phyloP scores from a whole-genome alignment of 1,139 yeast species.

The Suhomyces bokatorum region DNA sequence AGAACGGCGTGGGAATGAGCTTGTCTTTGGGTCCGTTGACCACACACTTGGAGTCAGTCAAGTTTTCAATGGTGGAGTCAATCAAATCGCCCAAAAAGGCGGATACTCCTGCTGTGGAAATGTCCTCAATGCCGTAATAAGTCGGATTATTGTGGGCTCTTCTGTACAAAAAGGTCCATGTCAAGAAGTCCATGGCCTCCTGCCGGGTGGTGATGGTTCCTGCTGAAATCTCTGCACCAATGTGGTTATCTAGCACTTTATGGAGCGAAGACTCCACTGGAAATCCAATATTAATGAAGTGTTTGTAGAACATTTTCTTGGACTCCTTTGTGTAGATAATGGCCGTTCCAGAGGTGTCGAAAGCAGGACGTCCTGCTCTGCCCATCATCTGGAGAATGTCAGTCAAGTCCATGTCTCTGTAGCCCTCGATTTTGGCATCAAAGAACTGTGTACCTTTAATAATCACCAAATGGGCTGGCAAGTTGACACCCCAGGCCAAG shows the following conservation, averaged over 20 bases:
- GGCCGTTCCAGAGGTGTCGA: constrained; percentile 92
- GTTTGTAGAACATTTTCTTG: constrained; percentile 89
- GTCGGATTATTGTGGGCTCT: constrained; percentile 96
- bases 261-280: constrained; percentile 97
- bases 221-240: constrained; percentile 93
- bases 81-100: constrained; percentile 70
- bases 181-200: constrained; percentile 88
- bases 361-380: constrained; percentile 96
- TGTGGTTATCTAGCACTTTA: constrained; percentile 87
- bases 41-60: constrained; percentile 75
- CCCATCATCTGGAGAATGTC: constrained; percentile 93
- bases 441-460: constrained; percentile 92
- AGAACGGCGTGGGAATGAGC: constrained; percentile 72
- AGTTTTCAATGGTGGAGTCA: constrained; percentile 66
- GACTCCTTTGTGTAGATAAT: constrained; percentile 91
- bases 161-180: constrained; percentile 93
- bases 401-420: constrained; percentile 87
- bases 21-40: constrained; percentile 48
- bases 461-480: constrained; percentile 92
- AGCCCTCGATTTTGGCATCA: constrained; percentile 78
- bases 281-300: constrained; percentile 90
- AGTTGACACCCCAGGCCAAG: constrained; percentile 95
- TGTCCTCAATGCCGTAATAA: constrained; percentile 84
- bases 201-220: constrained; percentile 82
- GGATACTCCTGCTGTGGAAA: constrained; percentile 64